Base-by-base conservation (phyloP, 805 yeast species). In the Monosporozyma aquatica region DNA sequence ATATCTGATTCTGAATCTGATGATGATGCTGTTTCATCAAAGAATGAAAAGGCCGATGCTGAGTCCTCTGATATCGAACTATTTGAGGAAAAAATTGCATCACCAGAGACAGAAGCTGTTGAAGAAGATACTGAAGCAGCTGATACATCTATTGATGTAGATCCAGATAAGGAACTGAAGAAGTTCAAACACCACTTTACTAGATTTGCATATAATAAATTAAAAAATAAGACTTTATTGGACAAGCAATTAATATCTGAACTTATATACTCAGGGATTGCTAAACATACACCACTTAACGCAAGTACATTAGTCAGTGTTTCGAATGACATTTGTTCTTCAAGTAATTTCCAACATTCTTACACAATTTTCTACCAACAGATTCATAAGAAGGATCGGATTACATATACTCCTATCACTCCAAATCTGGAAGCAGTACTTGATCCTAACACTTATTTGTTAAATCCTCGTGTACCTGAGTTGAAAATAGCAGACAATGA, bases 311-410 rank as follows among this genome's bases (percentile, higher is more conserved):
- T 24, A 5, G 52, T 47, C 3, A 60, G 61, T 41, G 51, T 47
- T 11, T 55, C 63, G n/a, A 60, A 59, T 40, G 41, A 59, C 41
- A 52, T 60, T 8, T 59, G 62, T 39, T 53, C 58, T 6, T 40
- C 41, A 3, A 34, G 44, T 10, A 59, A 59, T 38, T 60, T 52
- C 44, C 60, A 57, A 34, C 37, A 43, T n/a, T 47, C 53, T 2
- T 53, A 51, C 25, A 55, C 49, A 1, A 45, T 45, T 18, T 52
- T 44, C 35, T 51, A 53, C 36, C 62, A 55, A 39, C 57, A 53
- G 23, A 20, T 50, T 18, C 53, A 52, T 24, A 56, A 49, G 29
- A 46, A 46, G n/a, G 54, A 53, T 13, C 43, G 54, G 3, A 32
- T 56, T 4, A 43, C 37, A 25, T 48, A 45, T 26, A 10, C 43